These are phyloP conservation scores for Rutstroemia sp. DNA, from an alignment of 2,329 filamentous ascomycete species.

Conservation along the genomic window DNA sequence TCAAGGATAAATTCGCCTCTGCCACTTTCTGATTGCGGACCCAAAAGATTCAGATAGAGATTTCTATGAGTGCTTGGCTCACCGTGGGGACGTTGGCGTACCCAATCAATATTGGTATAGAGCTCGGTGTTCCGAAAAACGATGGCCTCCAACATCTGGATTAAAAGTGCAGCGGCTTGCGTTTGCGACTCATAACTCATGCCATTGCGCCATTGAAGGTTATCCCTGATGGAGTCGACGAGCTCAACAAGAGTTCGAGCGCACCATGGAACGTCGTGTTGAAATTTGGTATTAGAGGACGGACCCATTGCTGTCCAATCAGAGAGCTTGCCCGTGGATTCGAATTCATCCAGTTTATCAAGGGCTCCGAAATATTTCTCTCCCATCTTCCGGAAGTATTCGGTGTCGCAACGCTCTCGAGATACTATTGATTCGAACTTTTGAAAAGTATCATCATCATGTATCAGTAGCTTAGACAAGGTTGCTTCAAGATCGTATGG, in stretches of 20 bases:
- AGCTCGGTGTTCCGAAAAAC: constrained; percentile 20
- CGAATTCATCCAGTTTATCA: constrained; percentile 20
- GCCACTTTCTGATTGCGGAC: constrained; percentile 12
- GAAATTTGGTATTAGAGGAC: not conserved
- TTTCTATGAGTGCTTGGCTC: constrained; percentile 24
- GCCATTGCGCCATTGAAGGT: constrained; percentile 14
- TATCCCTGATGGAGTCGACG: constrained; percentile 21
- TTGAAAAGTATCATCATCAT: constrained; percentile 21
- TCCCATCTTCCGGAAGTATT: constrained; percentile 23
- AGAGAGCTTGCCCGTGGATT: constrained; percentile 15
- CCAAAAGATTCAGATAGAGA: constrained; percentile 25
- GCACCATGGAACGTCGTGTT: constrained; percentile 23
- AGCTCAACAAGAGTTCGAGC: constrained; percentile 20
- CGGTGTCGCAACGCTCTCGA: constrained; percentile 16
- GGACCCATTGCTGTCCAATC: constrained; percentile 9
- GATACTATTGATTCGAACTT: constrained; percentile 21
- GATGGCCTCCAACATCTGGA: constrained; percentile 23
- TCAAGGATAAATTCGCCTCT: constrained; percentile 22
- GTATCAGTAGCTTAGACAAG: constrained; percentile 19
- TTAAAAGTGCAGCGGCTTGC: constrained; percentile 21
- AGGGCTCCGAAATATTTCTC: constrained; percentile 17
- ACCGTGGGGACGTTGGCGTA: constrained; percentile 15
- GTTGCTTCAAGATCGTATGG: constrained; percentile 23
- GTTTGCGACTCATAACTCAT: constrained; percentile 13
- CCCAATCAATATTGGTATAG: constrained; percentile 17